Conservation (phyloP, 2,329 filamentous ascomycete species). For the Pseudocercospora musae region DNA sequence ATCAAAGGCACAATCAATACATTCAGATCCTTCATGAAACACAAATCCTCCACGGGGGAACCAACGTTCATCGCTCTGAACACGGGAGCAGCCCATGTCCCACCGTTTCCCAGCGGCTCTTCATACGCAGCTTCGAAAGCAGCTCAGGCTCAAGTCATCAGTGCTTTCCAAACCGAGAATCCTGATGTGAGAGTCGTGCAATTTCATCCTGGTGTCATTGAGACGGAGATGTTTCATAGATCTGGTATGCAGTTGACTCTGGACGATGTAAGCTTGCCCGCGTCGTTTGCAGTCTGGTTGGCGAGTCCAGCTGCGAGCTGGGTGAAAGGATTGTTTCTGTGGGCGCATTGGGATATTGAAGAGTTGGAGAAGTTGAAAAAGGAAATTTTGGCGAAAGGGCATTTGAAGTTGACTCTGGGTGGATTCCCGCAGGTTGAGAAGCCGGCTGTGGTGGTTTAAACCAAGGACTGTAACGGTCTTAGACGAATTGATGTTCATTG, state of each 20-base stretch:
- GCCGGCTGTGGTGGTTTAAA: not conserved
- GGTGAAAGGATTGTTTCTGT: constrained; percentile 6
- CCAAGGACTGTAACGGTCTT: not conserved
- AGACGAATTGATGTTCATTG: too few relatives aligned
- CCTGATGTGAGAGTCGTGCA: constrained; percentile 38
- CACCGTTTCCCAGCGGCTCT: constrained; percentile 20
- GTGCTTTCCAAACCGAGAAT: constrained; percentile 38
- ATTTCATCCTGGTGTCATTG: constrained; percentile 44
- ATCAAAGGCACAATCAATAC: constrained; percentile 14
- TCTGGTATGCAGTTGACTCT: constrained; percentile 1
- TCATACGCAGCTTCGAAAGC: constrained; percentile 39
- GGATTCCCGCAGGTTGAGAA: not conserved
- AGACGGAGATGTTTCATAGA: constrained; percentile 37
- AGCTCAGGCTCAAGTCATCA: constrained; percentile 37
- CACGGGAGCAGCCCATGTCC: constrained; percentile 16
- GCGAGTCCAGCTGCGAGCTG: constrained; percentile 7
- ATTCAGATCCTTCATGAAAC: constrained; percentile 11
- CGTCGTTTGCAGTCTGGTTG: constrained; percentile 16
- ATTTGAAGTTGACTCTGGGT: not conserved
- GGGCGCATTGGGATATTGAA: constrained; percentile 17
- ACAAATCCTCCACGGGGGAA: not conserved
- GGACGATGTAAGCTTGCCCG: constrained; percentile 17
- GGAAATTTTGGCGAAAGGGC: not conserved
- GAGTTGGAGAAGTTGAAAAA: constrained; percentile 12
- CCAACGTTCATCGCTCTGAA: constrained; percentile 15